Evolutionary conservation across 2,329 filamentous ascomycete species (phyloP).

Genomic region (Ceratocystis harringtonii): DNA sequence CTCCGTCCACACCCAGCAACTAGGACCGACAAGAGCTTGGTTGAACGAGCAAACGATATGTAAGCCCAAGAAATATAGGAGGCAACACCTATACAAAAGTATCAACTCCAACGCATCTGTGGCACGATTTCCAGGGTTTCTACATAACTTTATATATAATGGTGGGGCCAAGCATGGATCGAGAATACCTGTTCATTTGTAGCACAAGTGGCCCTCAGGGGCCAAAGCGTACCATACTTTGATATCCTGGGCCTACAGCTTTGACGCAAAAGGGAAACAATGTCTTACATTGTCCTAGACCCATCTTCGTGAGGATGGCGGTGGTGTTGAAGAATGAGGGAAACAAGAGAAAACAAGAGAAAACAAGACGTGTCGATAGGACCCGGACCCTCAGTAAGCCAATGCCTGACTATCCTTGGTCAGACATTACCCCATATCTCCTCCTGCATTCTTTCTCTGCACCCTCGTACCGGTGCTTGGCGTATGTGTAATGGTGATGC

Average conservation of each 20-base stretch:
- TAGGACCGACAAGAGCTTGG: too few relatives aligned
- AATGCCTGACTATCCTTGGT: not conserved
- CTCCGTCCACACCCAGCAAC: too few relatives aligned
- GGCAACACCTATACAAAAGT: too few relatives aligned
- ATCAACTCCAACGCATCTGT: too few relatives aligned
- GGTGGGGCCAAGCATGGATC: not conserved
- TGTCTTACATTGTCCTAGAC: not conserved
- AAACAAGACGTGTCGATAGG: not conserved
- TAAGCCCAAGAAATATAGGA: too few relatives aligned
- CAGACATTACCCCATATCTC: not conserved
- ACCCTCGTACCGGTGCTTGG: too few relatives aligned
- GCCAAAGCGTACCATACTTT: not conserved
- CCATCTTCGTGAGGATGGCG: not conserved
- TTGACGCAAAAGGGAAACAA: not conserved
- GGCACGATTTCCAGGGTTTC: too few relatives aligned
- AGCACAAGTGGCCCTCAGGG: not conserved
- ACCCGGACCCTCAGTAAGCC: not conserved
- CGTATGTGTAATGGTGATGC: too few relatives aligned
- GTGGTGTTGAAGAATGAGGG: too few relatives aligned
- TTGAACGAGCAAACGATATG: too few relatives aligned
- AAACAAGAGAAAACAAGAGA: not conserved
- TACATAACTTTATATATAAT: not conserved
- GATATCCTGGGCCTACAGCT: not conserved
- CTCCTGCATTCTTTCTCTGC: not conserved
- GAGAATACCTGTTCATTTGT: not conserved